Conservation (phyloP, 2,329 filamentous ascomycete genomes). For the Calonectria leucothoes region DNA sequence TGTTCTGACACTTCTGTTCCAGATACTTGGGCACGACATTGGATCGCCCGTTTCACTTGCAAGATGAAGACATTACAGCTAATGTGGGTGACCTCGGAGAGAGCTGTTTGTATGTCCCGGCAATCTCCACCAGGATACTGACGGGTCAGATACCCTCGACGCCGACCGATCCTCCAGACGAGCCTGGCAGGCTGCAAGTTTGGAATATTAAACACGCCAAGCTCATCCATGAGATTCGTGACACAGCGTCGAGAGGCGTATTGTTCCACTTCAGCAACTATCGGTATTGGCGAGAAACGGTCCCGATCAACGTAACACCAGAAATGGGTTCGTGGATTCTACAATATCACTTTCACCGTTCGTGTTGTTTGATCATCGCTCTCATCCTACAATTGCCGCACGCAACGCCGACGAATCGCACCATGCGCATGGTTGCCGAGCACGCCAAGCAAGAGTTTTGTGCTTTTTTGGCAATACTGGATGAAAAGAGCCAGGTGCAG, state of each 20-base stretch:
- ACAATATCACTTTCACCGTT: constrained; percentile 16
- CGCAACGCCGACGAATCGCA: neutral
- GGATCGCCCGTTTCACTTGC: constrained; percentile 22
- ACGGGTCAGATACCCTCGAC: constrained; percentile 2
- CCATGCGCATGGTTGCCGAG: constrained; percentile 4
- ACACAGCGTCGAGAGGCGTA: constrained; percentile 5
- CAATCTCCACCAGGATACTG: neutral
- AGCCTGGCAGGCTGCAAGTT: neutral
- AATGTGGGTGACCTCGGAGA: neutral
- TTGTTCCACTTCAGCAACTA: constrained; percentile 26
- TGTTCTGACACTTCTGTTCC: neutral
- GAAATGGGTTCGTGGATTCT: neutral
- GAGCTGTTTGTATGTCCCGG: neutral
- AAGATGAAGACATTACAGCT: constrained; percentile 24
- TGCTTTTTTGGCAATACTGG: constrained; percentile 6
- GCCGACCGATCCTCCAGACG: neutral
- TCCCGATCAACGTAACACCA: neutral
- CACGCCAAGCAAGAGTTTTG: constrained; percentile 14
- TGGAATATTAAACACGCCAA: constrained; percentile 22
- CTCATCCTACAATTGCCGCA: constrained; percentile 4
- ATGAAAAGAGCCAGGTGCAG: constrained; percentile 5
- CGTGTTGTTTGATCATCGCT: constrained; percentile 1
- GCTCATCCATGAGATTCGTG: constrained; percentile 16
- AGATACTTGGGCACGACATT: constrained; percentile 13
- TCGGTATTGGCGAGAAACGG: constrained; percentile 19